A percentile compares a stretch with the other conserved stretches of the same genome.
Conservation (phyloP, 2,329 filamentous ascomycete genomes). For the Chalara sp. region DNA sequence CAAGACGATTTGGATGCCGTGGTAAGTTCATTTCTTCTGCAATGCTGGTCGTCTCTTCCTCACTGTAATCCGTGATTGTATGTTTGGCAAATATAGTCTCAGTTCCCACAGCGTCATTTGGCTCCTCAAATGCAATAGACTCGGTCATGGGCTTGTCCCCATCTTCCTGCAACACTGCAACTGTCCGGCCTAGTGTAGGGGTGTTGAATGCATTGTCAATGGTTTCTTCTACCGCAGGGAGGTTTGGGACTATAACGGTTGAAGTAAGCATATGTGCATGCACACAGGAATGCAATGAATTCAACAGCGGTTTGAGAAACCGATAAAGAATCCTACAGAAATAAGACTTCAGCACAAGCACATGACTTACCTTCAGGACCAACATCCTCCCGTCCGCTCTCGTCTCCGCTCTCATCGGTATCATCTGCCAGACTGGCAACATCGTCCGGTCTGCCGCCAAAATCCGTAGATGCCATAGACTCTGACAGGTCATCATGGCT, state of each 20-base stretch:
- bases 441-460: slow-evolving; percentile 25
- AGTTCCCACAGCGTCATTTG: slow-evolving; percentile 25
- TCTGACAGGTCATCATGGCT: slow-evolving; percentile 28
- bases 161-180: slow-evolving; percentile 21
- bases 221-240: slow-evolving; percentile 18
- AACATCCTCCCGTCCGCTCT: slow-evolving; percentile 24
- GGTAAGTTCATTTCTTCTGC: slow-evolving; percentile 27
- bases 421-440: slow-evolving; percentile 27
- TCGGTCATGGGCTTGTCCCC: slow-evolving; percentile 21
- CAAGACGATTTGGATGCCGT: slow-evolving; percentile 30
- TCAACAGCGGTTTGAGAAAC: too few relatives aligned
- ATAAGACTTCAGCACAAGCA: too few relatives aligned
- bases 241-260: slow-evolving; percentile 13
- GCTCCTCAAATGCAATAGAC: slow-evolving; percentile 41
- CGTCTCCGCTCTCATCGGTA: slow-evolving; percentile 26
- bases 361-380: background rate
- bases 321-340: too few relatives aligned
- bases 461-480: slow-evolving; percentile 28
- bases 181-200: slow-evolving; percentile 25
- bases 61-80: slow-evolving; percentile 36
- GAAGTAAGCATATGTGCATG: background rate
- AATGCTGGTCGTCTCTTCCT: slow-evolving; percentile 33
- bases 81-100: slow-evolving; percentile 40
- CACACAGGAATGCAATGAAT: too few relatives aligned
- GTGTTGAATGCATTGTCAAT: slow-evolving; percentile 22